Conservation (phyloP, 148 eudicot genomes). For the Cornus kousa region DNA sequence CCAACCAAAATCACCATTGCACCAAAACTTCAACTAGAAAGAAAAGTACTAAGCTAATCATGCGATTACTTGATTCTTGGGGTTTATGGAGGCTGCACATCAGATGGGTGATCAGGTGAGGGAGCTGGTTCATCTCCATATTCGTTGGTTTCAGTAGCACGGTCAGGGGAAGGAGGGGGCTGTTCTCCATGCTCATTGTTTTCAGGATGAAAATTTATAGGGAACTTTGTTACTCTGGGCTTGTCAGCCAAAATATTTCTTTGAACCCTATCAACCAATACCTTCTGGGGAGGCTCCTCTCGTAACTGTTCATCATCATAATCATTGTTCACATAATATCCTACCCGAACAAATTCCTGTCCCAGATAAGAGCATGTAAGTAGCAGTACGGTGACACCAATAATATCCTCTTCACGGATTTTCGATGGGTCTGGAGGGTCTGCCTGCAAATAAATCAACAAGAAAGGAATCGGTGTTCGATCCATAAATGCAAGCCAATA, state of each 20-base stretch:
- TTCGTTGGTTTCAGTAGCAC: conserved; percentile 29
- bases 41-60: no score
- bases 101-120: conserved; percentile 22
- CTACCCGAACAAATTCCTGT: conserved; percentile 86
- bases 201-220: conserved; percentile 82
- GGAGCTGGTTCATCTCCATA: conserved; percentile 32
- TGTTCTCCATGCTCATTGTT: conserved; percentile 63
- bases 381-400: conserved; percentile 83
- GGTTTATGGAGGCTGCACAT: no score
- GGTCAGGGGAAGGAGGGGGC: conserved; percentile 33
- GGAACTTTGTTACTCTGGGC: conserved; percentile 90
- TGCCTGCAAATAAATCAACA: conserved; percentile 45
- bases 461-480: background rate
- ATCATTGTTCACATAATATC: conserved; percentile 87
- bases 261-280: conserved; percentile 69
- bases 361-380: conserved; percentile 86
- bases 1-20: no score
- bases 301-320: conserved; percentile 78
- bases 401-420: conserved; percentile 84
- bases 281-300: conserved; percentile 92
- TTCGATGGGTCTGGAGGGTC: conserved; percentile 91
- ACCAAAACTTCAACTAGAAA: no score
- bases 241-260: conserved; percentile 81
- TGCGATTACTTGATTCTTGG: no score
- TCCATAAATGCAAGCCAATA: background rate